A percentile compares a stretch with the other conserved stretches of the same genome.
Evolutionary conservation across 73 alveolate species (phyloP).

Genomic region (Tetrahymena borealis): DNA sequence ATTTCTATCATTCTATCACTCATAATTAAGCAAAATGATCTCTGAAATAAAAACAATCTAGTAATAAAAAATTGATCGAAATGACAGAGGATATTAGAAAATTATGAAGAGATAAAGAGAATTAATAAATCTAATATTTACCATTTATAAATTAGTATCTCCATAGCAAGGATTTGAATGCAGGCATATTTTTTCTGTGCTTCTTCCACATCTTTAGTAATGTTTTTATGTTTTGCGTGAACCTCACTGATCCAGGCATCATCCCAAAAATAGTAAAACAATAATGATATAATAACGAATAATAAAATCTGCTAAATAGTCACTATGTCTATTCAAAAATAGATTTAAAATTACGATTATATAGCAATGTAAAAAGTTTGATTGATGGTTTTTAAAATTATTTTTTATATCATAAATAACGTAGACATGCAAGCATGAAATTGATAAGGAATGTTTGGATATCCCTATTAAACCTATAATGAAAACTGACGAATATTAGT

Average conservation of each 20-base stretch:
- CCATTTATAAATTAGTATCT: background rate
- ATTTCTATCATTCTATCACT: background rate
- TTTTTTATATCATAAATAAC: background rate
- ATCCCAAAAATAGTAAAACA: slow-evolving; percentile 27
- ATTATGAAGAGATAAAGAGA: background rate
- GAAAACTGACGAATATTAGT: slow-evolving; percentile 7
- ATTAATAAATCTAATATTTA: background rate
- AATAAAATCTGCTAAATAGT: too few species aligned
- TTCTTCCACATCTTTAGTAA: background rate
- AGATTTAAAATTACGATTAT: too few species aligned
- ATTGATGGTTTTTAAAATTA: background rate
- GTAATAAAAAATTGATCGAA: background rate
- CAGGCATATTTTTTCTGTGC: background rate
- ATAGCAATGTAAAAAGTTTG: background rate
- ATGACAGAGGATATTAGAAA: background rate
- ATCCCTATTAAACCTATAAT: slow-evolving; percentile 2
- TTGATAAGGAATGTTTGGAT: slow-evolving; percentile 25
- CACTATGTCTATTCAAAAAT: too few species aligned
- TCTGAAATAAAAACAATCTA: background rate
- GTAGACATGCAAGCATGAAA: slow-evolving; percentile 24
- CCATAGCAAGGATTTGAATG: background rate
- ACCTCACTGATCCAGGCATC: slow-evolving; percentile 39
- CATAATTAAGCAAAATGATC: background rate
- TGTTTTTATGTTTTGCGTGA: slow-evolving; percentile 1
- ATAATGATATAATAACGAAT: too few species aligned